Evolutionary conservation across 106 monocot genomes (phyloP), one percentile per base, ranked within the genome.

Genomic region (Platanthera zijinensis): DNA sequence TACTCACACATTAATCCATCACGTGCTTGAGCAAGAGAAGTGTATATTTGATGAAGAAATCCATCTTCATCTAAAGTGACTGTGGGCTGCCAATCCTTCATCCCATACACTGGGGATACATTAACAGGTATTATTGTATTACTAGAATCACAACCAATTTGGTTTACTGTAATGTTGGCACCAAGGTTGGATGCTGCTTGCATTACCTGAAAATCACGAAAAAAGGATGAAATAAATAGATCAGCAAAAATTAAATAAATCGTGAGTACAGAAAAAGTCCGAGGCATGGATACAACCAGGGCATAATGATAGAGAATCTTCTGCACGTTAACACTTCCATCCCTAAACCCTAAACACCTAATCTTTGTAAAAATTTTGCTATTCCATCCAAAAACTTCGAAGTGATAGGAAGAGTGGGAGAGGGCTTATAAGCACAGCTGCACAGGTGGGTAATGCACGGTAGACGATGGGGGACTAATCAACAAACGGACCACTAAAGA

Each of bases 11-110:
- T 77, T 69, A 86, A 84, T 80, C 73, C 83, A 80, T 94, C 88
- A 47, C 89, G 87, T 57, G 84, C 75, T 84, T 91, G 97, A 3
- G 89, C 14, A 74, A 97, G 94, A 48, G 62, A 56, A 75, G 93
- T 77, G 50, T 84, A 86, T 48, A 94, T 63, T 75, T 97, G 89
- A 86, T 91, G 79, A 78, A 97, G 89, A 77, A 85, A 54, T 11
- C 88, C 91, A 84, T 94, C 97, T 82, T 97, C 97, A 76, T 97
- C 89, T 48, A 88, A 68, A 28, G 91, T 86, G 15, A 97, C 78
- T 59, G 89, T 89, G 30, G 91, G 88, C 45, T 86, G 87, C 97
- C 97, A 97, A 70, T 95, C 95, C 80, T 84, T 87, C 15, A 81
- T 47, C 46, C 89, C 91, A 85, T 86, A 77, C 79, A 91, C 76